phyloP scores from a whole-genome alignment of 495 filamentous ascomycete genomes.

The Bombardia bombarda region DNA sequence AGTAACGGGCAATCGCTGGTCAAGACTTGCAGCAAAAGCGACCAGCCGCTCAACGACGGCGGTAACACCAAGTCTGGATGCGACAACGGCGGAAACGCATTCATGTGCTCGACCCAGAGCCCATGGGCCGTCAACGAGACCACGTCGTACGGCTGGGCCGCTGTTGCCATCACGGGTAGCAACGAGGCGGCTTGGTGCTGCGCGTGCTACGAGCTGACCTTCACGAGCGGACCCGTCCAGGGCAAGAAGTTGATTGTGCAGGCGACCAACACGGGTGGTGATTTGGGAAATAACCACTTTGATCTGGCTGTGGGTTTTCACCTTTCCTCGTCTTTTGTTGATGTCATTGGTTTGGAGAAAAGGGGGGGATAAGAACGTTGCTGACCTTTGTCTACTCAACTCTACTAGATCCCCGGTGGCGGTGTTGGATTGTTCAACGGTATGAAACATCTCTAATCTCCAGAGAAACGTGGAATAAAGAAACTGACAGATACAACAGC shows the following conservation, averaged over 20 bases:
- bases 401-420: slow-evolving; percentile 51
- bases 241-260: slow-evolving; percentile 63
- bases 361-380: not conserved
- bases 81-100: slow-evolving; percentile 47
- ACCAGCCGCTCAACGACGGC: slow-evolving; percentile 44
- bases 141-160: slow-evolving; percentile 56
- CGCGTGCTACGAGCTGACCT: slow-evolving; percentile 59
- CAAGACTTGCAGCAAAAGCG: slow-evolving; percentile 48
- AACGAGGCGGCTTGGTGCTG: slow-evolving; percentile 56
- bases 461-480: slow-evolving; percentile 17
- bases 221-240: slow-evolving; percentile 46
- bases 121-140: slow-evolving; percentile 55
- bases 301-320: slow-evolving; percentile 47
- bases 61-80: slow-evolving; percentile 39
- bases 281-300: slow-evolving; percentile 53
- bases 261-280: slow-evolving; percentile 58
- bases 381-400: not conserved
- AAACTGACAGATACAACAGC: slow-evolving; percentile 7
- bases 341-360: not conserved
- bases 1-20: slow-evolving; percentile 36
- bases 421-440: slow-evolving; percentile 58
- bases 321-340: no score
- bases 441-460: not conserved
- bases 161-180: slow-evolving; percentile 45
- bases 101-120: slow-evolving; percentile 54